phyloP scores from a whole-genome alignment of 148 eudicot species.

The Cornus controversa region DNA sequence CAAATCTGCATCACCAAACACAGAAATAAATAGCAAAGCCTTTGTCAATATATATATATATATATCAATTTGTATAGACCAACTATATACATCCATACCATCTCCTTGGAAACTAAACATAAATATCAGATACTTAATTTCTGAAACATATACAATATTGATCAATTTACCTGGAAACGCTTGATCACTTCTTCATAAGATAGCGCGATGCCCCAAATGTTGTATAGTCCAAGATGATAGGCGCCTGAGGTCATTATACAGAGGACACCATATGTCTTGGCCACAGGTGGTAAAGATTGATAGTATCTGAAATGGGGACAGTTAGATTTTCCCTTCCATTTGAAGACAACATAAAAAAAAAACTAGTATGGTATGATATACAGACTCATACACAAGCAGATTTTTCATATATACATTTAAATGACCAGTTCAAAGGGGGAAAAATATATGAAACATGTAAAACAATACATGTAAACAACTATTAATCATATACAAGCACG shows the following conservation, averaged over 20 bases:
- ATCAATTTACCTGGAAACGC: constrained; percentile 36
- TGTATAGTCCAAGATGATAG: constrained; percentile 18
- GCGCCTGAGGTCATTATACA: constrained; percentile 33
- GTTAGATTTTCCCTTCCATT: background rate
- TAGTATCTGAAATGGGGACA: constrained; percentile 30
- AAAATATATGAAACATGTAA: background rate
- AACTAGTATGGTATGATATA: background rate
- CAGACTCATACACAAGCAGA: background rate
- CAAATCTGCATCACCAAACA: constrained; percentile 32
- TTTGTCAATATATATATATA: no score
- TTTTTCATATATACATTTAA: no score
- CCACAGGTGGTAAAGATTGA: constrained; percentile 33
- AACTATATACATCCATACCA: no score
- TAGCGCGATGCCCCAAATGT: constrained; percentile 7
- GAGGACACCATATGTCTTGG: constrained; percentile 36
- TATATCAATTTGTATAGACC: background rate
- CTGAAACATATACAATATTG: no score
- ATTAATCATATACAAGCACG: background rate
- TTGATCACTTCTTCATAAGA: constrained; percentile 28
- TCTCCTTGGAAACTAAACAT: background rate
- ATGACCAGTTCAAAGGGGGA: no score
- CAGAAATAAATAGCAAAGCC: background rate
- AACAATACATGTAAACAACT: no score
- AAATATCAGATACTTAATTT: background rate
- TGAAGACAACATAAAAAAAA: background rate